Conservation (phyloP, 1,139 yeast genomes). For the Geotrichum carabidarum region DNA sequence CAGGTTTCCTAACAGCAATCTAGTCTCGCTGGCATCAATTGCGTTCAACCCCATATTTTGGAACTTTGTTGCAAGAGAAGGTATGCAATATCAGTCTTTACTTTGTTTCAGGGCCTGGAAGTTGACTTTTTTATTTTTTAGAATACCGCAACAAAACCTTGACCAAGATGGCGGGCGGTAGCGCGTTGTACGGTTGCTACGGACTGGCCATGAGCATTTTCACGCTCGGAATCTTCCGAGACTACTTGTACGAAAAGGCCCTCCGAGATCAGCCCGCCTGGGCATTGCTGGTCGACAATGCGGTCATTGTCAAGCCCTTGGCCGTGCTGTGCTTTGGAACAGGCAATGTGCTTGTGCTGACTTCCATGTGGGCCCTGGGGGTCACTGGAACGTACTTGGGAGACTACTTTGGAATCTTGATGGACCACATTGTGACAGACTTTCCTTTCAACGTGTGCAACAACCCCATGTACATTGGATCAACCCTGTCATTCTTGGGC, state of each 20-base stretch:
- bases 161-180: constrained; percentile 68
- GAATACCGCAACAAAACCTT: constrained; percentile 73
- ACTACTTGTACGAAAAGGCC: constrained; percentile 65
- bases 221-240: constrained; percentile 76
- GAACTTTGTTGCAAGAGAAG: constrained; percentile 81
- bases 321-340: constrained; percentile 50
- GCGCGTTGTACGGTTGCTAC: constrained; percentile 73
- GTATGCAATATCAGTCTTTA: constrained; percentile 26
- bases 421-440: constrained; percentile 83
- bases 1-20: neutral
- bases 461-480: constrained; percentile 97
- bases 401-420: constrained; percentile 92
- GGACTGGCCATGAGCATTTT: constrained; percentile 75
- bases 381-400: constrained; percentile 95
- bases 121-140: neutral
- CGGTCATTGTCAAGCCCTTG: constrained; percentile 37
- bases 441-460: constrained; percentile 89
- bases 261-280: constrained; percentile 50
- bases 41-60: constrained; percentile 92
- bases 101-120: neutral
- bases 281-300: constrained; percentile 11
- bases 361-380: constrained; percentile 92
- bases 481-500: constrained; percentile 82
- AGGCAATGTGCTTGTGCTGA: constrained; percentile 75
- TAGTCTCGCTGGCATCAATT: constrained; percentile 44